Evolutionary conservation across 495 filamentous ascomycete species (phyloP).

Genomic region (Tuber aestivum): DNA sequence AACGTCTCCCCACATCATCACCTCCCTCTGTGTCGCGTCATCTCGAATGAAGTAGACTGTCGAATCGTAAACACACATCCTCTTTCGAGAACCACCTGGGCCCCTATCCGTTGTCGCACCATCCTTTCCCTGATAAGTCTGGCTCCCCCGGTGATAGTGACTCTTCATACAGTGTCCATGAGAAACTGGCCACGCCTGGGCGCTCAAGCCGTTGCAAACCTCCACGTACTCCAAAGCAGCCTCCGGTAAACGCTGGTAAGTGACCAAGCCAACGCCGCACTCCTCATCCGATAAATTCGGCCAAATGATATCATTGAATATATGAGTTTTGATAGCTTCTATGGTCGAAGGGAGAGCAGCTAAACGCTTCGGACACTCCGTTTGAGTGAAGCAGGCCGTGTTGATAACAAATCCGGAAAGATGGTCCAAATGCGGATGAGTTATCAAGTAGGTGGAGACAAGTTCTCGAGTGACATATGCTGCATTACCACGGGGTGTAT

Average conservation of each 20-base stretch:
- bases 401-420: slow-evolving; percentile 87
- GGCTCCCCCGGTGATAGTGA: slow-evolving; percentile 57
- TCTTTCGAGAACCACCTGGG: slow-evolving; percentile 41
- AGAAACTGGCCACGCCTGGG: slow-evolving; percentile 71
- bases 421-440: slow-evolving; percentile 92
- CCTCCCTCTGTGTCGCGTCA: slow-evolving; percentile 59
- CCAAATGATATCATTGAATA: slow-evolving; percentile 98
- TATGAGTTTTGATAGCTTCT: slow-evolving; percentile 78
- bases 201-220: slow-evolving; percentile 70
- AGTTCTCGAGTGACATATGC: slow-evolving; percentile 67
- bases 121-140: slow-evolving; percentile 42
- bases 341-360: slow-evolving; percentile 82
- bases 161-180: slow-evolving; percentile 81
- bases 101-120: slow-evolving; percentile 20
- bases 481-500: slow-evolving; percentile 66
- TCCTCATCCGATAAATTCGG: slow-evolving; percentile 95
- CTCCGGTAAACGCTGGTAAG: slow-evolving; percentile 79
- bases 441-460: slow-evolving; percentile 82
- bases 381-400: slow-evolving; percentile 64
- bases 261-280: slow-evolving; percentile 84
- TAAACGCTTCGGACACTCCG: slow-evolving; percentile 69
- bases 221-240: slow-evolving; percentile 90
- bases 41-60: slow-evolving; percentile 88
- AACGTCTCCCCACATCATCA: slow-evolving; percentile 91
- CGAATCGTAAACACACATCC: slow-evolving; percentile 65